Evolutionary conservation across 1,284 basidiomycete genomes (phyloP).

Genomic region (Hymenochaete sp.): DNA sequence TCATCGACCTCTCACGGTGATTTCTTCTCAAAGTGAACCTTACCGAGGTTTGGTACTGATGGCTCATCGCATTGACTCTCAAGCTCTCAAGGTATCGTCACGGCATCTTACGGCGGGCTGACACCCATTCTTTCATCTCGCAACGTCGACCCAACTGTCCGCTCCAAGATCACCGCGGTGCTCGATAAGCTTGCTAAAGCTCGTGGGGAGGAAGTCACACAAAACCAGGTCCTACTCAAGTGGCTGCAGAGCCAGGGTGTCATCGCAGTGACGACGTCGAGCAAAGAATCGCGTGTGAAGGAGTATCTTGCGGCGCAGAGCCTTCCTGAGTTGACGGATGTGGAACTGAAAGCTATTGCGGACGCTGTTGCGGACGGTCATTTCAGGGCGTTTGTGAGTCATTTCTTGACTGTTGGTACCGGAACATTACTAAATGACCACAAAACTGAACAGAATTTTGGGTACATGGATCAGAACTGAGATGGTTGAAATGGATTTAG

Average conservation of each 20-base stretch:
- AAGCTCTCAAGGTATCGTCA: constrained; percentile 59
- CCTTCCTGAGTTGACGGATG: constrained; percentile 47
- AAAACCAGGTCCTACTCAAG: constrained; percentile 48
- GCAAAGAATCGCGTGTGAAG: constrained; percentile 56
- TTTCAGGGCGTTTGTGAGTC: constrained; percentile 41
- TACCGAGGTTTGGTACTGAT: too few species aligned
- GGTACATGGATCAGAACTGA: too few species aligned
- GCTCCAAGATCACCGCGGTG: constrained; percentile 35
- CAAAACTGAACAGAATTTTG: too few species aligned
- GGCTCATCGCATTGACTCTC: too few species aligned
- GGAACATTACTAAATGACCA: too few species aligned
- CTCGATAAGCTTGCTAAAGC: constrained; percentile 29
- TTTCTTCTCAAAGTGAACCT: too few species aligned
- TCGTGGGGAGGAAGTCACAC: constrained; percentile 34
- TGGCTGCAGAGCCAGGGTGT: constrained; percentile 52
- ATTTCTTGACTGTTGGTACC: constrained; percentile 6
- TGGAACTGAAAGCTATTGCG: constrained; percentile 58
- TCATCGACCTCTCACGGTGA: constrained; percentile 47
- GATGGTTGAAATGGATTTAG: too few species aligned
- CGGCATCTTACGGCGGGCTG: constrained; percentile 60
- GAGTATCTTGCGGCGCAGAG: constrained; percentile 54
- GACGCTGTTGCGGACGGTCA: constrained; percentile 52
- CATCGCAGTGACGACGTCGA: constrained; percentile 68
- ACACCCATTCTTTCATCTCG: constrained; percentile 47
- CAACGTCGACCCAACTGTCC: constrained; percentile 40